Conservation (phyloP, 768 basidiomycete genomes). For the Gyrodon lividus region DNA sequence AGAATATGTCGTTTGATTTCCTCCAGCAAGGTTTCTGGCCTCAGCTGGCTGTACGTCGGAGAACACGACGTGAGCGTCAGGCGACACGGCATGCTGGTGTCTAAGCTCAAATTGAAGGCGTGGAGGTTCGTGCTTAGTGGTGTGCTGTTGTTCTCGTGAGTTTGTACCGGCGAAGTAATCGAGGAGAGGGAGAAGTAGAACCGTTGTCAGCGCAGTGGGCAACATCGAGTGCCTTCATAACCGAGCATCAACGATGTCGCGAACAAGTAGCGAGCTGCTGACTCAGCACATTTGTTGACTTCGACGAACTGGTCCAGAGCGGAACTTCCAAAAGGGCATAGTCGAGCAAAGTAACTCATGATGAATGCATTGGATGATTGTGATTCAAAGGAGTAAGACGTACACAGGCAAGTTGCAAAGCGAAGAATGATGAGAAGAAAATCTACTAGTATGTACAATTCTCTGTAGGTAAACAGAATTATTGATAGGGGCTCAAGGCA, state of each 20-base stretch:
- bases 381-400: not conserved
- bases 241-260: slow-evolving; percentile 4
- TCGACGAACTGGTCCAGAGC: too few species aligned
- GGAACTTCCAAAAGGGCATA: too few species aligned
- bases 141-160: slow-evolving; percentile 1
- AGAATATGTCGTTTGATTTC: slow-evolving; percentile 30
- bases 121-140: not conserved
- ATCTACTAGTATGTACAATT: not conserved
- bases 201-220: slow-evolving; percentile 45
- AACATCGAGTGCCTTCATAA: slow-evolving; percentile 30
- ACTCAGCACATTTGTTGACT: slow-evolving; percentile 19
- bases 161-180: slow-evolving; percentile 16
- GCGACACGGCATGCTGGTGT: slow-evolving; percentile 58
- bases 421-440: not conserved
- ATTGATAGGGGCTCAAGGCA: not conserved
- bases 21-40: slow-evolving; percentile 6
- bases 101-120: slow-evolving; percentile 54
- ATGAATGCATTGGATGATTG: not conserved
- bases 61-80: slow-evolving; percentile 50
- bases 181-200: slow-evolving; percentile 46
- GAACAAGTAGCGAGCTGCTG: slow-evolving; percentile 5
- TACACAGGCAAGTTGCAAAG: slow-evolving; percentile 2
- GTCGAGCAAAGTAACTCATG: not conserved
- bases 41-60: slow-evolving; percentile 40
- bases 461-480: not conserved